Conservation (phyloP, 495 filamentous ascomycete genomes). For the Penicillium crystallinum region DNA sequence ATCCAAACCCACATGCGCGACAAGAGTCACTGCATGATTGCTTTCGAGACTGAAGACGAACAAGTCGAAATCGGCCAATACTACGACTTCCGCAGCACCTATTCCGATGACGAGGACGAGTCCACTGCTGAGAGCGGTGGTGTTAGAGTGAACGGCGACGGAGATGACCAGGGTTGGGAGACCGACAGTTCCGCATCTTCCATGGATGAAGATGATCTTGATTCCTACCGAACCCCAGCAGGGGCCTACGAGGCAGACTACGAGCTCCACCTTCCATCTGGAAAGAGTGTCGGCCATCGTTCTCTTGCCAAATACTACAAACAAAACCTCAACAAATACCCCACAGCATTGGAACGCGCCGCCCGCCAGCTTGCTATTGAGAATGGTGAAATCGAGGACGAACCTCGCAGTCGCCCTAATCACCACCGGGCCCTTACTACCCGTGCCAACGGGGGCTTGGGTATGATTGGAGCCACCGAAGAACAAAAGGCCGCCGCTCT, state of each 20-base stretch:
- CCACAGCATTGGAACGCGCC: slow-evolving; percentile 58
- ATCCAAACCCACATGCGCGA: slow-evolving; percentile 95
- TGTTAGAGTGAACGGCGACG: slow-evolving; percentile 37
- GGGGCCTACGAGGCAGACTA: slow-evolving; percentile 79
- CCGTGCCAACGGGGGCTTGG: slow-evolving; percentile 65
- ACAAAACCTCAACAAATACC: slow-evolving; percentile 85
- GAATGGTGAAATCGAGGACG: slow-evolving; percentile 46
- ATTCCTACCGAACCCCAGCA: slow-evolving; percentile 52
- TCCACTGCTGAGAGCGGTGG: slow-evolving; percentile 31
- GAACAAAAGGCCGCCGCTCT: slow-evolving; percentile 61
- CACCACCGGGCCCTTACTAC: slow-evolving; percentile 56
- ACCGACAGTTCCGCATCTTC: slow-evolving; percentile 83
- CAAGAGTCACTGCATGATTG: slow-evolving; percentile 93
- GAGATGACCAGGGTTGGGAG: slow-evolving; percentile 76
- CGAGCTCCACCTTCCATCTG: slow-evolving; percentile 90
- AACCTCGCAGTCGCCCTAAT: slow-evolving; percentile 31
- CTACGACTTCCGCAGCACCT: slow-evolving; percentile 95
- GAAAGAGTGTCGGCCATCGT: slow-evolving; percentile 84
- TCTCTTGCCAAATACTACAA: slow-evolving; percentile 81
- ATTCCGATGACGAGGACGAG: slow-evolving; percentile 66
- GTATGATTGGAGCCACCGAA: slow-evolving; percentile 71
- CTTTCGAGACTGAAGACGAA: slow-evolving; percentile 82
- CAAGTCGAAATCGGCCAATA: slow-evolving; percentile 95
- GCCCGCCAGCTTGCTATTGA: slow-evolving; percentile 42
- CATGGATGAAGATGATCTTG: slow-evolving; percentile 50